Conservation (phyloP, 352 stramenopile species). For the Hyaloperonospora brassicae region DNA sequence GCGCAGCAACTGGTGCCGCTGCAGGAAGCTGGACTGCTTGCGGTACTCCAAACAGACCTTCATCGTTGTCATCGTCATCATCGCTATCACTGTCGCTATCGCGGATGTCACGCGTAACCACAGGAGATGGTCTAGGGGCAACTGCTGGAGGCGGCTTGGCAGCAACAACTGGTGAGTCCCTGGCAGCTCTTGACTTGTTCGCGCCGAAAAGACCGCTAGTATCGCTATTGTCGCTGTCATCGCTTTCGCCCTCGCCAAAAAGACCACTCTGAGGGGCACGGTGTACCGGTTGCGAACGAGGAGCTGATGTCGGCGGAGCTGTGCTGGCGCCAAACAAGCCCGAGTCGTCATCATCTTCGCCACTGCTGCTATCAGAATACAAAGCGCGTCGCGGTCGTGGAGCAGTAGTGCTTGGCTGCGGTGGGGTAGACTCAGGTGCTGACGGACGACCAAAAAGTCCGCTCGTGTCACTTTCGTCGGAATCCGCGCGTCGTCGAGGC, state of each 20-base stretch:
- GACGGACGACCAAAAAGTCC: conserved; percentile 45
- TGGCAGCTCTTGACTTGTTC: neutral
- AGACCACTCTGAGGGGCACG: conserved; percentile 31
- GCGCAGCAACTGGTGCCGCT: conserved; percentile 22
- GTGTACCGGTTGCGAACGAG: conserved; percentile 20
- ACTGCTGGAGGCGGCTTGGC: conserved; percentile 20
- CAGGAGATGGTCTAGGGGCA: conserved; percentile 17
- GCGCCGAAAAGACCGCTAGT: conserved; percentile 41
- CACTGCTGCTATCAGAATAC: conserved; percentile 39
- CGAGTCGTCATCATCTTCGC: conserved; percentile 45
- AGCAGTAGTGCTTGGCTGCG: conserved; percentile 9
- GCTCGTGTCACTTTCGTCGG: conserved; percentile 47
- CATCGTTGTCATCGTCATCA: conserved; percentile 45
- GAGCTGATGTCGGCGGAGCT: conserved; percentile 31
- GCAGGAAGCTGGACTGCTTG: conserved; percentile 16
- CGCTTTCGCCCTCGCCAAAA: conserved; percentile 41
- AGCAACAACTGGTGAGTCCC: too few species aligned
- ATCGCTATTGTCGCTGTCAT: conserved; percentile 40
- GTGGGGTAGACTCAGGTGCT: conserved; percentile 11
- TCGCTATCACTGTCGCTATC: conserved; percentile 35
- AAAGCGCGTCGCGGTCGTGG: conserved; percentile 25
- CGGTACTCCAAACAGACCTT: conserved; percentile 42
- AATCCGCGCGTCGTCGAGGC: conserved; percentile 29
- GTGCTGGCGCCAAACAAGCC: conserved; percentile 43
- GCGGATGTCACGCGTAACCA: conserved; percentile 19